These are phyloP conservation scores for Aquilaria yunnanensis DNA, from an alignment of 345 rosid genomes.

Conservation along the genomic window DNA sequence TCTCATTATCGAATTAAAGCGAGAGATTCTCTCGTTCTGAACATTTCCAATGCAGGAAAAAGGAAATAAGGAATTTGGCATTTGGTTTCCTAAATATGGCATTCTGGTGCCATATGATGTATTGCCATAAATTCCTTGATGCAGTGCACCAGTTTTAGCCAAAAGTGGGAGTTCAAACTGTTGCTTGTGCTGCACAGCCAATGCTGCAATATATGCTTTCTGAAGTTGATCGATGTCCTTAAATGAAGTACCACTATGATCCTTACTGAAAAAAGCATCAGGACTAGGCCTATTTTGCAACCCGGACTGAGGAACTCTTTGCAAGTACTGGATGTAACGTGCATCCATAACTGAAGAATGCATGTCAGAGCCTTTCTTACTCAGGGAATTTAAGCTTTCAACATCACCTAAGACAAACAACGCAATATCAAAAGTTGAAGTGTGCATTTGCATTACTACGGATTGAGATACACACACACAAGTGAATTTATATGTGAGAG, in stretches of 20 bases:
- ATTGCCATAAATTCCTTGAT: slow-evolving; percentile 41
- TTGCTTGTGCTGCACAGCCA: slow-evolving; percentile 69
- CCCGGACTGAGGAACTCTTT: slow-evolving; percentile 33
- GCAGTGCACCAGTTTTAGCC: slow-evolving; percentile 43
- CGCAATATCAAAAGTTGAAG: too few relatives aligned
- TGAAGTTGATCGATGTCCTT: slow-evolving; percentile 42
- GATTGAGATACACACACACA: too few relatives aligned
- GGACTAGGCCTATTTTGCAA: slow-evolving; percentile 22
- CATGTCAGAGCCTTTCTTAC: slow-evolving; percentile 43
- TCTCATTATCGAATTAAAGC: slow-evolving; percentile 51
- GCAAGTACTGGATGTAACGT: slow-evolving; percentile 44
- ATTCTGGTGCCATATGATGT: slow-evolving; percentile 43
- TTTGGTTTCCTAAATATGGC: slow-evolving; percentile 40
- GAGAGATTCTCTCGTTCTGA: slow-evolving; percentile 45
- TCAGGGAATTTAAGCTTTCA: slow-evolving; percentile 31
- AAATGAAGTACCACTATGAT: slow-evolving; percentile 30
- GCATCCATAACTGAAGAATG: slow-evolving; percentile 46
- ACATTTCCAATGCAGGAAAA: slow-evolving; percentile 49
- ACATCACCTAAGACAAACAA: slow-evolving; percentile 34
- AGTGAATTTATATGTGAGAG: too few relatives aligned
- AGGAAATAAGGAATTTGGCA: slow-evolving; percentile 43
- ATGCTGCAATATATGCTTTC: slow-evolving; percentile 54
- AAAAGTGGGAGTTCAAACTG: slow-evolving; percentile 37
- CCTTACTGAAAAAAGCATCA: slow-evolving; percentile 38
- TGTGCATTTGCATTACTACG: too few relatives aligned